Evolutionary conservation across 768 basidiomycete species (phyloP).

Genomic region (Leccinum pellstonianum): DNA sequence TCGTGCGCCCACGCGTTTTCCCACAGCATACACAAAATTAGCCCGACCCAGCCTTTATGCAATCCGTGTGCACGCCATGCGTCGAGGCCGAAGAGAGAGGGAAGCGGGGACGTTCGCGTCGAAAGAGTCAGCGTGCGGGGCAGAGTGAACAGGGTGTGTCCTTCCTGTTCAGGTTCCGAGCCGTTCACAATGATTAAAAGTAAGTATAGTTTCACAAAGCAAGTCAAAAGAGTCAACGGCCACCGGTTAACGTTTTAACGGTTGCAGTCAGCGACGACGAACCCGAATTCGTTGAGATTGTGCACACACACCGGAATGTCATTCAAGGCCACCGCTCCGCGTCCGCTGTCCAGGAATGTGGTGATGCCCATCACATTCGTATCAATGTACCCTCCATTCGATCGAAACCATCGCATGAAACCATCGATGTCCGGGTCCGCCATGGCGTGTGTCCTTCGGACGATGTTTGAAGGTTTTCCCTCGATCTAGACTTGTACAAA

Average conservation of each 20-base stretch:
- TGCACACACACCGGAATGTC: constrained; percentile 64
- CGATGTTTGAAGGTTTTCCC: neutral
- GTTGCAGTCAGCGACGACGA: no score
- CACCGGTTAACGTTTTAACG: neutral
- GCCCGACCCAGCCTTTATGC: constrained; percentile 75
- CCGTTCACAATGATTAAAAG: neutral
- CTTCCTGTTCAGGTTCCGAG: constrained; percentile 51
- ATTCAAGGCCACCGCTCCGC: constrained; percentile 70
- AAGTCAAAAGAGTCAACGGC: neutral
- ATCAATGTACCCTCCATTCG: constrained; percentile 52
- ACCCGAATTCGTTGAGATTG: neutral
- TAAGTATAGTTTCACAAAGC: neutral
- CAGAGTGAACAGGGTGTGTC: constrained; percentile 74
- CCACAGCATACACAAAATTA: constrained; percentile 97
- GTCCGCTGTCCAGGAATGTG: constrained; percentile 52
- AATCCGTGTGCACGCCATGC: constrained; percentile 64
- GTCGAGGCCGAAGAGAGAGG: constrained; percentile 51
- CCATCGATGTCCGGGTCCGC: constrained; percentile 19
- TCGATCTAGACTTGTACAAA: constrained; percentile 1
- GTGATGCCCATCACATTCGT: constrained; percentile 43
- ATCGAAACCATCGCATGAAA: constrained; percentile 61
- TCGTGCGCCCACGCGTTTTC: constrained; percentile 67
- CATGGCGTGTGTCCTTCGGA: neutral
- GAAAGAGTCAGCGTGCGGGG: constrained; percentile 79
- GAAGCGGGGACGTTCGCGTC: constrained; percentile 70